Base-by-base conservation (phyloP, 2,329 filamentous ascomycete genomes). In the Dactylellina drechsleri region DNA sequence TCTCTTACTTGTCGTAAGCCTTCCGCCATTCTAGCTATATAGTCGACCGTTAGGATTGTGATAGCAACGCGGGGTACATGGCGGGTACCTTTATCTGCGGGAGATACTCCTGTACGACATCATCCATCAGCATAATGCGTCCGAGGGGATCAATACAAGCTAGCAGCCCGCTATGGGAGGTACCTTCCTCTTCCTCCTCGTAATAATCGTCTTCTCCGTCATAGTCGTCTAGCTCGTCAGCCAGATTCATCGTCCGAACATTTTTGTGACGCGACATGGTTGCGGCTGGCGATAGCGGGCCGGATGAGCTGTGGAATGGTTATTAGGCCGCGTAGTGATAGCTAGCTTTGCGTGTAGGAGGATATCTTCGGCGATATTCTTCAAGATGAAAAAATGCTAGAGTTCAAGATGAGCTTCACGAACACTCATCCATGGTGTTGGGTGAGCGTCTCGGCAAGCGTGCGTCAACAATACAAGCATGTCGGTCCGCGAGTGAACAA, bases 241-340 rank as follows among this genome's bases (percentile, higher is more conserved):
- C 80, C 20, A 82, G 77, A 61, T 83, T 81, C 65, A 83, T 73
- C 60, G 81, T 83, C 76, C 82, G 82, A 53, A 83, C 74, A 26
- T 80, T 72, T 64, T 82, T 80, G 60, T 83, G 82, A 53, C 82
- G 80, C 59, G 82, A 83, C 82, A 83, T 83, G 71, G 47, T 57
- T 23, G 50, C 15, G 5, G 15, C 8, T 59, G 50, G 7, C 5
- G 28, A 15, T 40, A 31, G 6, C 31, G 6, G 10, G 31, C 31
- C 10, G 31, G 31, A 36, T 36, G 31, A 36, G 31, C 31, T 7
- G 31, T 10, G 10, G 31, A 36, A 36, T 36, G 1, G 31, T 2
- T 36, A 36, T 36, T 7, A 1, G 10, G 31, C 6, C 31, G 31
- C 6, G 10, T 36, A 10, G 31, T 1, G 31, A 36, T 10, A 36